Evolutionary conservation across 371 early-diverging fungal genomes (phyloP), one percentile per base, ranked within the genome.

Genomic region (Chytridium lagenaria): DNA sequence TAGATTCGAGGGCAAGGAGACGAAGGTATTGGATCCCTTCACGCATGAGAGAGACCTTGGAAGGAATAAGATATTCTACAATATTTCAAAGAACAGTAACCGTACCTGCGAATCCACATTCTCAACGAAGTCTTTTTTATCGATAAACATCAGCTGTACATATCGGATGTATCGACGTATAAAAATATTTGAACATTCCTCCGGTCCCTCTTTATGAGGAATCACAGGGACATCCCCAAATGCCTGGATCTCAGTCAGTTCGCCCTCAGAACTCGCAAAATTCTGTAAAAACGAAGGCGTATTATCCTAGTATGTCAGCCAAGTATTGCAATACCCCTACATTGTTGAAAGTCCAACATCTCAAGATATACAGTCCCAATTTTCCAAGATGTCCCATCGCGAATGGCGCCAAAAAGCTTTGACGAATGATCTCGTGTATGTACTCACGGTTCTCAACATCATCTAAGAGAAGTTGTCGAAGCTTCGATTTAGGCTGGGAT

Each of bases 361-460:
- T 87, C 7, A 93, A 72, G n/a, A 93, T 86, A 76, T 88, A 90
- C 33, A 92, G 81, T 0, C 90, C 90, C 1, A 90, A 88, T 2
- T 92, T 84, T 0, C 85, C 87, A 40, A 90, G 89, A 33, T 92
- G 91, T 71, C 87, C 83, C 71, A 88, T 87, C 28, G 84, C 77
- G 51, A 80, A 80, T 5, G 92, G 92, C 26, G 92, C 69, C 34
- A 88, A 72, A 12, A 93, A 74, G 1, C 89, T 83, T 69, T 93
- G 94, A 34, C 91, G 82, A 2, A 93, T 71, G 55, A 91, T 83
- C 75, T 94, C 95, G 75, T 92, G 92, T 23, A 92, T 83, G 71
- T 92, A 86, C 72, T 92, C 92, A 2, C 92, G 81, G 30, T 89
- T 91, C 71, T 86, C 87, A 30, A 89, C 86, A 0, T 87, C 85